Evolutionary conservation across 1,139 yeast genomes (phyloP), one percentile per base, ranked within the genome.

Genomic region (Wickerhamiella infanticola): DNA sequence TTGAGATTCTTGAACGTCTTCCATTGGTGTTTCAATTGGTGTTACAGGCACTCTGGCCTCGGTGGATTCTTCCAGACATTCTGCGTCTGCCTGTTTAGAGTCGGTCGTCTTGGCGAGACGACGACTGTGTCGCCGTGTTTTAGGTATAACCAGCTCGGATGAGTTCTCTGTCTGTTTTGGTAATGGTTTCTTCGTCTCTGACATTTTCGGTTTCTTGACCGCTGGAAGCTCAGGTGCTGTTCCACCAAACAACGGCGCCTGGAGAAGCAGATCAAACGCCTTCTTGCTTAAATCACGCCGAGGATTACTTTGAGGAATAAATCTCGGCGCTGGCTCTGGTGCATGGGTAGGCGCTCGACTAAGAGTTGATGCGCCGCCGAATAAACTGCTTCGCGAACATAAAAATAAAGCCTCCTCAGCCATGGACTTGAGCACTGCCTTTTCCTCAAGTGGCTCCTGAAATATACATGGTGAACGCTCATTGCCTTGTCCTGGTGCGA

Each of bases 401-500:
- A 38, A n/a, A 25, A 25, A 38, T 18, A 25, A 3, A 1, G 40
- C 40, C 7, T 37, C 11, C 11, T 37, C 39, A 24, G 27, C 23
- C 27, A 37, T 7, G 27, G 23, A 25, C n/a, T 11, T 25, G 5
- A 27, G n/a, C 5, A 11, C 13, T 24, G 27, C n/a, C 27, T 24
- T 6, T 18, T 37, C 39, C 24, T 6, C 39, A 8, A 6, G 27
- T 18, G 18, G 18, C 2, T 18, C 18, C 18, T 18, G 18, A 18
- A 18, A 18, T 18, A 2, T 18, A 18, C 18, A 18, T 18, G 18
- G 18, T 18, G 18, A 18, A 18, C 18, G 18, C 23, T 24, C 27
- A 9, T 13, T 25, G 29, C 18, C 23, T 11, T 29, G 26, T 13
- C n/a, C 24, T 4, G 42, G 51, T 2, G 49, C 50, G 6, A 51